These are phyloP conservation scores for Penicillium alfredii DNA, from an alignment of 495 filamentous ascomycete species.

Conservation along the genomic window DNA sequence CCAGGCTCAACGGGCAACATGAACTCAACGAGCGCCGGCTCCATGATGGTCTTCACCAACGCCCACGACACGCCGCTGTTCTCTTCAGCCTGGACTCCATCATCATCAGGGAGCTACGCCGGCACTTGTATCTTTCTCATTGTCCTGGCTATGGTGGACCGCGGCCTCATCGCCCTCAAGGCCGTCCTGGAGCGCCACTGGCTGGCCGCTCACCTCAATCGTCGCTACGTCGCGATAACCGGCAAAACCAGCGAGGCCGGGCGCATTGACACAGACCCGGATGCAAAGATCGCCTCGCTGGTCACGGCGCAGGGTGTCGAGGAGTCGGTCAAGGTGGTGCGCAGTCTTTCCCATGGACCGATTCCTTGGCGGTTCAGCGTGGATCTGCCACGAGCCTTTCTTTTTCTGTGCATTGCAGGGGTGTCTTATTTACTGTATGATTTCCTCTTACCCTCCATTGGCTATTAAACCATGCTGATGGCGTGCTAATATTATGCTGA, in stretches of 20 bases:
- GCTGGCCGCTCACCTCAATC: slow-evolving; percentile 58
- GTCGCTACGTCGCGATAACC: slow-evolving; percentile 69
- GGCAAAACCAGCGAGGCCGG: slow-evolving; percentile 55
- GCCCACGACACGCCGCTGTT: slow-evolving; percentile 65
- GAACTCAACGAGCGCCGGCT: slow-evolving; percentile 15
- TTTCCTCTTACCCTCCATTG: too few relatives aligned
- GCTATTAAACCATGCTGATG: too few relatives aligned
- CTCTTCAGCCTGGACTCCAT: slow-evolving; percentile 67
- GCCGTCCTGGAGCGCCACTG: slow-evolving; percentile 49
- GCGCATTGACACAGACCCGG: slow-evolving; percentile 45
- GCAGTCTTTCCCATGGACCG: slow-evolving; percentile 36
- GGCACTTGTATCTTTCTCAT: slow-evolving; percentile 86
- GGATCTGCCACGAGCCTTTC: slow-evolving; percentile 64
- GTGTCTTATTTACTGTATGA: too few relatives aligned
- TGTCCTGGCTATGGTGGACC: slow-evolving; percentile 60
- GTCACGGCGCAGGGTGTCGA: slow-evolving; percentile 65
- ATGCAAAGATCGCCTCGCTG: slow-evolving; percentile 52
- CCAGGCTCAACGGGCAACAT: slow-evolving; percentile 2
- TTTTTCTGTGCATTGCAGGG: slow-evolving; percentile 64
- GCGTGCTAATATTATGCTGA: too few relatives aligned
- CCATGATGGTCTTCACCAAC: slow-evolving; percentile 56
- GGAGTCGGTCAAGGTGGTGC: slow-evolving; percentile 66
- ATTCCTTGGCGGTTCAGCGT: slow-evolving; percentile 71
- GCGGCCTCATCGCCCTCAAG: slow-evolving; percentile 63
- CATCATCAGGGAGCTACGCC: slow-evolving; percentile 61